Conservation (phyloP, 805 yeast species). For the Komagataella pastoris region DNA sequence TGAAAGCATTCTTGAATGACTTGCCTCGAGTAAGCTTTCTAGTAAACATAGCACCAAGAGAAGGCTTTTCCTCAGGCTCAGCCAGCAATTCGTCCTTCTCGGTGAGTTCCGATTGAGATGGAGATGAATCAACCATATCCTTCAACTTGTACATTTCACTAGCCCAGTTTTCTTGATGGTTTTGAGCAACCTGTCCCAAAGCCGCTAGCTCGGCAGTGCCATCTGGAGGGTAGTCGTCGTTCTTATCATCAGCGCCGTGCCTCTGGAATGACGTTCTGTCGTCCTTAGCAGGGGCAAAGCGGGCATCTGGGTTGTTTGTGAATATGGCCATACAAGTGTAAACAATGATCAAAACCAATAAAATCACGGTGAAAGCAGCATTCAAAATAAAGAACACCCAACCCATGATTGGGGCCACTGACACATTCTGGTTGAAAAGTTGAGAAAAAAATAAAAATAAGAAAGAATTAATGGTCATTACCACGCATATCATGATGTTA, state of each 20-base stretch:
- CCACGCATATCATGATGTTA: constrained; percentile 59
- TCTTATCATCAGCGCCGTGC: not conserved
- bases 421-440: constrained; percentile 67
- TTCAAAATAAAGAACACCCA: constrained; percentile 81
- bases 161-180: constrained; percentile 69
- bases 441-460: constrained; percentile 79
- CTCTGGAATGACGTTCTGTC: constrained; percentile 83
- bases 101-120: constrained; percentile 7
- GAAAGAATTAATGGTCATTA: constrained; percentile 67
- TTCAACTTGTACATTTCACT: constrained; percentile 41
- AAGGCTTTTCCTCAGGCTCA: constrained; percentile 19
- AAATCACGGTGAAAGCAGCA: constrained; percentile 73
- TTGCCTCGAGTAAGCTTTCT: constrained; percentile 29
- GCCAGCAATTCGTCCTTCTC: constrained; percentile 16
- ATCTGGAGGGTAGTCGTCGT: constrained; percentile 7
- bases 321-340: constrained; percentile 49
- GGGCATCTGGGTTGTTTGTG: constrained; percentile 79
- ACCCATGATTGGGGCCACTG: constrained; percentile 80
- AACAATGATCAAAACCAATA: constrained; percentile 58
- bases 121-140: constrained; percentile 16
- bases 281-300: constrained; percentile 81
- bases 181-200: constrained; percentile 71
- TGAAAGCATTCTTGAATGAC: constrained; percentile 12
- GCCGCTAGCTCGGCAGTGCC: constrained; percentile 47
- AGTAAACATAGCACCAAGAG: constrained; percentile 29